These are phyloP conservation scores for fission yeast (Schizosaccharomyces pombe) DNA, from an alignment of 805 yeast genomes.

Conservation along the genomic window DNA sequence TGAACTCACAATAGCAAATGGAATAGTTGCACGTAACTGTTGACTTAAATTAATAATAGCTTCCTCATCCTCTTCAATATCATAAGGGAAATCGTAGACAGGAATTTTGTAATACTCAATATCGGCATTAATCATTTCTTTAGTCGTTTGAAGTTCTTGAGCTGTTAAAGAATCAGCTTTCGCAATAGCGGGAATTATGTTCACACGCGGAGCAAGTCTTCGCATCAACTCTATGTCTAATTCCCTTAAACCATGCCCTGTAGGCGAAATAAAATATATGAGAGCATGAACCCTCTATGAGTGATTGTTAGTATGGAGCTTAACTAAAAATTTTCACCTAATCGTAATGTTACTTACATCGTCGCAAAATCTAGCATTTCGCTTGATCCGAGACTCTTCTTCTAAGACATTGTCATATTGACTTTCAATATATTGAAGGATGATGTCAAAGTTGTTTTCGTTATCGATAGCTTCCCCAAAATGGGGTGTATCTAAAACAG, in stretches of 20 bases:
- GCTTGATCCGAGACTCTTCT: constrained; percentile 50
- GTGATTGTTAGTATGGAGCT: neutral
- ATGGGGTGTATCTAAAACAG: constrained; percentile 50
- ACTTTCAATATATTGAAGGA: constrained; percentile 38
- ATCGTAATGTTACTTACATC: constrained; percentile 14
- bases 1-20: constrained; percentile 42
- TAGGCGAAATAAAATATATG: constrained; percentile 50
- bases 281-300: constrained; percentile 50
- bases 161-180: constrained; percentile 61
- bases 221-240: constrained; percentile 53
- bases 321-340: neutral
- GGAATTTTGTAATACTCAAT: constrained; percentile 36
- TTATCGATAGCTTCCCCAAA: constrained; percentile 59
- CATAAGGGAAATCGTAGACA: constrained; percentile 51
- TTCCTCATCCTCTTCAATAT: constrained; percentile 30
- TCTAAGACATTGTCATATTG: constrained; percentile 52
- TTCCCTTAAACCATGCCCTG: constrained; percentile 34
- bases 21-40: constrained; percentile 26
- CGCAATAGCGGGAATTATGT: constrained; percentile 61
- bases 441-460: constrained; percentile 20
- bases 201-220: constrained; percentile 44
- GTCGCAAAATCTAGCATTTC: constrained; percentile 50
- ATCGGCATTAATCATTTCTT: constrained; percentile 32
- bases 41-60: constrained; percentile 15
- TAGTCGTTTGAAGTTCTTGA: constrained; percentile 32